Base-by-base conservation (phyloP, 805 yeast genomes). In the Saccharomycopsis sp. region DNA sequence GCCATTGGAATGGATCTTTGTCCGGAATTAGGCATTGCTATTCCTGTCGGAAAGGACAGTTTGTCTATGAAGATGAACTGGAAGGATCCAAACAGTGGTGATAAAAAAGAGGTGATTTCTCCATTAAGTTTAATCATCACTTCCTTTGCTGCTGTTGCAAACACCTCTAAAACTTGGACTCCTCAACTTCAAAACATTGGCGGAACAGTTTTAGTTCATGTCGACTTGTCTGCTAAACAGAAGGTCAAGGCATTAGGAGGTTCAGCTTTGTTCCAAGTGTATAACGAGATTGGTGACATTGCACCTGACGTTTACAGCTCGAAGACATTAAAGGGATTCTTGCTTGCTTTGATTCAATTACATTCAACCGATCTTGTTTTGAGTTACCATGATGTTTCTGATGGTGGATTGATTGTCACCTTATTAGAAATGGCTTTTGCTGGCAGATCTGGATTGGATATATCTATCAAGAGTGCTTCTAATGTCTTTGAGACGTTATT, bases 11-110 rank as follows among this genome's bases (percentile, higher is more conserved):
- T 92, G 69, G 97, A 90, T 64, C 78, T 96, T 67, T 94, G 99
- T 74, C 97, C 98, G 22, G 93, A 82, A 60, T 80, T 94, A 64
- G 97, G 96, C 51, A 75, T 94, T 62, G 80, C 96, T 20, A 90
- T 94, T 59, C 99, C 99, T 14, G 99, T 94, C 42, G 99, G 99
- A 65, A 94, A 94, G 75, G 99, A 94, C 73, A 91, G 97, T 41
- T 91, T 94, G 97, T 91, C 98, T 22, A 93, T 94, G 99, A 90
- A 91, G 76, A 94, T 94, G 98, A 86, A 87, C 68, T 94, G 99
- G 99, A 89, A 80, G 54, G 82, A 84, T 56, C 29, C 44, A 53
- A 47, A 56, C 20, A 41, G 63, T 57, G 55, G 75, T 68, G 56
- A 59, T 67, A 47, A 22, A 2, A 89, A 86, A 67, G 96, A 90